These are phyloP conservation scores for Ganoderma multipileum DNA, from an alignment of 1,284 basidiomycete species.

Conservation along the genomic window DNA sequence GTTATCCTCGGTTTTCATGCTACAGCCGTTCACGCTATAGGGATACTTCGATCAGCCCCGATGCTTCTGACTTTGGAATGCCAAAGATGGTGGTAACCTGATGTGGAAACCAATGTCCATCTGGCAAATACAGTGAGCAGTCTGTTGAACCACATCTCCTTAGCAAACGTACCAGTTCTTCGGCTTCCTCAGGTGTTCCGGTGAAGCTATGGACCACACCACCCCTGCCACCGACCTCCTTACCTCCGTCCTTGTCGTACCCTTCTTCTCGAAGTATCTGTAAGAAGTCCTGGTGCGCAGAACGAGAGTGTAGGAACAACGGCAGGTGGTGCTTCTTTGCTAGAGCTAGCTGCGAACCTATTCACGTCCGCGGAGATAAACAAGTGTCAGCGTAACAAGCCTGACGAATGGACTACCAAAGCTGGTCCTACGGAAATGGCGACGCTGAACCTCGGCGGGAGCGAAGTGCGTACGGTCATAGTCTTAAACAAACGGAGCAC, in stretches of 20 bases:
- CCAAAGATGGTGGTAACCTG: slow-evolving; percentile 40
- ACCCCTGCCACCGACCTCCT: slow-evolving; percentile 59
- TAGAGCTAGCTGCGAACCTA: slow-evolving; percentile 63
- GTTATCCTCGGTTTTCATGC: slow-evolving; percentile 82
- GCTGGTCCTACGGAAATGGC: slow-evolving; percentile 63
- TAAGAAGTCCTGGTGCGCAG: slow-evolving; percentile 79
- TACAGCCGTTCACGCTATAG: slow-evolving; percentile 80
- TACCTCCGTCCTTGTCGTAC: slow-evolving; percentile 65
- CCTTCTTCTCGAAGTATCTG: slow-evolving; percentile 71
- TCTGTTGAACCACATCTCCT: background rate
- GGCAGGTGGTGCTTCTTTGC: slow-evolving; percentile 80
- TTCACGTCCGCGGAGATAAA: background rate
- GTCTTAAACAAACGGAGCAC: slow-evolving; percentile 60
- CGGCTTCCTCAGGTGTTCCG: slow-evolving; percentile 70
- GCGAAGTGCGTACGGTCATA: slow-evolving; percentile 86
- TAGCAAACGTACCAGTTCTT: slow-evolving; percentile 65
- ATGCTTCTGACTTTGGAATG: background rate
- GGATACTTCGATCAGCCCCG: background rate
- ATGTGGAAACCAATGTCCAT: slow-evolving; percentile 79
- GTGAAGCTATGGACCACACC: slow-evolving; percentile 93
- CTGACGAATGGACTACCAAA: slow-evolving; percentile 6
- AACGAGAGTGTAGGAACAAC: slow-evolving; percentile 86
- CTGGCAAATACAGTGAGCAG: slow-evolving; percentile 43
- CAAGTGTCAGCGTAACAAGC: background rate
- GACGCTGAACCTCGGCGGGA: slow-evolving; percentile 66